phyloP scores from a whole-genome alignment of 306 rosid genomes.

The Cicer judaicum region DNA sequence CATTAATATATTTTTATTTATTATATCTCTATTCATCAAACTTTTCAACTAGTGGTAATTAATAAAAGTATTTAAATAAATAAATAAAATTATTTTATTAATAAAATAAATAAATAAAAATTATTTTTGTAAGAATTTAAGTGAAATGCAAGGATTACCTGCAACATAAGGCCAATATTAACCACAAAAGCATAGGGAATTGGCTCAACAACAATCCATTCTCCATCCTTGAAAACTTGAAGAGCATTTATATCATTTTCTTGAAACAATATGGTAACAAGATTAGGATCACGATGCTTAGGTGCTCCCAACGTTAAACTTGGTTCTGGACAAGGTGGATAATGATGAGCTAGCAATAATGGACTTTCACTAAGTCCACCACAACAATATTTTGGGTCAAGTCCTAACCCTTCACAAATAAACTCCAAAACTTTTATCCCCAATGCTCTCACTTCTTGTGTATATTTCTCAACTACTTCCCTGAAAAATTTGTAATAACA shows the following conservation, averaged over 20 bases:
- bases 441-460: conserved; percentile 46
- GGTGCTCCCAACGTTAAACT: conserved; percentile 62
- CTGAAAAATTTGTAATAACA: conserved; percentile 42
- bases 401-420: conserved; percentile 69
- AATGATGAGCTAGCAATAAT: conserved; percentile 55
- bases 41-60: no score
- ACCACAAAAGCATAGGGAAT: conserved; percentile 57
- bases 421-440: conserved; percentile 53
- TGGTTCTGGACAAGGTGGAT: conserved; percentile 78
- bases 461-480: conserved; percentile 53
- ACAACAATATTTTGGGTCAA: conserved; percentile 45
- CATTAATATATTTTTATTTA: no score
- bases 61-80: no score
- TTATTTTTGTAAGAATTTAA: no score
- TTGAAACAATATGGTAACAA: conserved; percentile 68
- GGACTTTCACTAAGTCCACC: conserved; percentile 53
- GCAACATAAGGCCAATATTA: conserved; percentile 50
- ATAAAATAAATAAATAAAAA: no score
- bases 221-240: conserved; percentile 56
- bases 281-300: conserved; percentile 66
- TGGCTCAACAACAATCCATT: conserved; percentile 61
- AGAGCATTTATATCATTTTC: conserved; percentile 57
- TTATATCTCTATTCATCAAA: no score
- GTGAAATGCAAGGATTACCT: background rate
- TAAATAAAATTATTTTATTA: no score